phyloP scores from a whole-genome alignment of 805 yeast species.

The Ogataea zsoltii region DNA sequence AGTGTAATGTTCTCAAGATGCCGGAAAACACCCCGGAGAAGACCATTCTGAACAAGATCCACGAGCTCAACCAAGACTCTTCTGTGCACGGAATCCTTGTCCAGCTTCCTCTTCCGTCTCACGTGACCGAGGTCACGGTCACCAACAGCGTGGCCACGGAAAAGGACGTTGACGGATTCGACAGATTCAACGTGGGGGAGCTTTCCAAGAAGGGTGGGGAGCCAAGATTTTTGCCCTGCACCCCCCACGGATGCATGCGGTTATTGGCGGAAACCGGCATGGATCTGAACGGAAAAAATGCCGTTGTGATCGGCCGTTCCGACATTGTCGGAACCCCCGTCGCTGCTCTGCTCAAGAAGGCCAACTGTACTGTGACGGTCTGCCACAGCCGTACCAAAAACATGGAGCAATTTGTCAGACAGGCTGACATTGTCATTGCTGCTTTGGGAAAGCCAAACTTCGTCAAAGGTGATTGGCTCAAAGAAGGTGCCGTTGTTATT shows the following conservation, averaged over 20 bases:
- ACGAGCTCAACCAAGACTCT: slow-evolving; percentile 55
- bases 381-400: slow-evolving; percentile 68
- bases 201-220: slow-evolving; percentile 70
- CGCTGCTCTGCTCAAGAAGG: slow-evolving; percentile 65
- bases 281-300: slow-evolving; percentile 60
- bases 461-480: slow-evolving; percentile 75
- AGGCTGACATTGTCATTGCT: slow-evolving; percentile 76
- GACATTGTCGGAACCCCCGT: slow-evolving; percentile 86
- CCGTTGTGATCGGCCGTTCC: slow-evolving; percentile 84
- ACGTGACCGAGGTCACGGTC: slow-evolving; percentile 63
- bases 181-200: slow-evolving; percentile 76
- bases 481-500: slow-evolving; percentile 65
- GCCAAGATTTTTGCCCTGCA: slow-evolving; percentile 76
- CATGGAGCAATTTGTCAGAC: slow-evolving; percentile 45
- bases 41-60: slow-evolving; percentile 54
- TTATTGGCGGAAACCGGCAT: slow-evolving; percentile 59
- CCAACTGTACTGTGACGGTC: slow-evolving; percentile 74
- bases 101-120: slow-evolving; percentile 76
- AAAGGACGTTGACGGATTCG: slow-evolving; percentile 86
- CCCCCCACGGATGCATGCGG: slow-evolving; percentile 78
- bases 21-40: slow-evolving; percentile 58
- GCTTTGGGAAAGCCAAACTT: slow-evolving; percentile 75
- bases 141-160: slow-evolving; percentile 65
- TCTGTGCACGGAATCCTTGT: slow-evolving; percentile 71
- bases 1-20: slow-evolving; percentile 59